phyloP scores from a whole-genome alignment of 371 early-diverging fungal genomes.

The Mortierella sp. region DNA sequence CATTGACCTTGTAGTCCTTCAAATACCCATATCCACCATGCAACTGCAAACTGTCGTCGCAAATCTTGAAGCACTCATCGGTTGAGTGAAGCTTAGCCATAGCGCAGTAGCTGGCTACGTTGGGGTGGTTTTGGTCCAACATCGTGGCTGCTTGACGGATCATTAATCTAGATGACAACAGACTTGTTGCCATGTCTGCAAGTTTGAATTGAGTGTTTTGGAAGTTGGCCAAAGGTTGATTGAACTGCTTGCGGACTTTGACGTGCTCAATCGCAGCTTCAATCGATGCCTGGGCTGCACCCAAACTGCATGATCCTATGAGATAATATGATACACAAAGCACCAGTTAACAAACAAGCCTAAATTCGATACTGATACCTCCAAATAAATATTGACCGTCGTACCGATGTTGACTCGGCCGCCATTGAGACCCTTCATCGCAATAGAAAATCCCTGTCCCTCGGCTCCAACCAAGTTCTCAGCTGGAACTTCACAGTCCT shows the following conservation, averaged over 20 bases:
- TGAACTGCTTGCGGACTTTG: slow-evolving; percentile 71
- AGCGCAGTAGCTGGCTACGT: slow-evolving; percentile 58
- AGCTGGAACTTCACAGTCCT: slow-evolving; percentile 68
- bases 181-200: slow-evolving; percentile 69
- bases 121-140: slow-evolving; percentile 59
- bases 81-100: slow-evolving; percentile 72
- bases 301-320: slow-evolving; percentile 67
- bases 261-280: slow-evolving; percentile 67
- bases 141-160: slow-evolving; percentile 70
- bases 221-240: slow-evolving; percentile 59
- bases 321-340: background rate
- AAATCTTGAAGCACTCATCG: slow-evolving; percentile 68
- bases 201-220: slow-evolving; percentile 72
- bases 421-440: slow-evolving; percentile 77
- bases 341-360: background rate
- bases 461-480: slow-evolving; percentile 67
- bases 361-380: background rate
- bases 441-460: slow-evolving; percentile 74
- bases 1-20: slow-evolving; percentile 74
- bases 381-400: background rate
- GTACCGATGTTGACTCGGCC: slow-evolving; percentile 72
- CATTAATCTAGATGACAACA: slow-evolving; percentile 66
- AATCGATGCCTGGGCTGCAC: slow-evolving; percentile 73
- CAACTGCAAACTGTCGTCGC: slow-evolving; percentile 61
- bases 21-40: slow-evolving; percentile 76